phyloP scores from a whole-genome alignment of 2,329 filamentous ascomycete genomes.

The Beauveria sp. region DNA sequence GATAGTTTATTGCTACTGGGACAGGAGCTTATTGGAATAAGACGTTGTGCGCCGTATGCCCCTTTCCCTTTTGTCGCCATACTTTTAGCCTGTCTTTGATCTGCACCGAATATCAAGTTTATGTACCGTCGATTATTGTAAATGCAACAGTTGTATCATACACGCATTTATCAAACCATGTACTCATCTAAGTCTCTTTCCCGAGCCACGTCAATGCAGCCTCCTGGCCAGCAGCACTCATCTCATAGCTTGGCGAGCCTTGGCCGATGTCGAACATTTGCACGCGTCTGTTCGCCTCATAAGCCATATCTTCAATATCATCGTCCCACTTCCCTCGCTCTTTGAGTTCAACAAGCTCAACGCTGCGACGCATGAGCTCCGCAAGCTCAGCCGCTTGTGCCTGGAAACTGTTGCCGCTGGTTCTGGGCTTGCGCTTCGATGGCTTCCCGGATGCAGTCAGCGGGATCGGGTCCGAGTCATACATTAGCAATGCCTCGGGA shows the following conservation, averaged over 20 bases:
- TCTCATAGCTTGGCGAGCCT: slow-evolving; percentile 19
- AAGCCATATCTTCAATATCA: slow-evolving; percentile 25
- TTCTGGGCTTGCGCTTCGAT: slow-evolving; percentile 12
- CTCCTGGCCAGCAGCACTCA: slow-evolving; percentile 21
- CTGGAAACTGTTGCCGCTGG: slow-evolving; percentile 34
- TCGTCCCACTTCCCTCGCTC: slow-evolving; percentile 35
- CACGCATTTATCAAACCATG: background rate
- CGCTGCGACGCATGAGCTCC: slow-evolving; percentile 40
- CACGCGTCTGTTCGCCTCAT: slow-evolving; percentile 31
- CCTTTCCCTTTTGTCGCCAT: too few relatives aligned
- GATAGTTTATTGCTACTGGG: too few relatives aligned
- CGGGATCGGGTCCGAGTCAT: slow-evolving; percentile 27
- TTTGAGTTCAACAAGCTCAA: slow-evolving; percentile 38
- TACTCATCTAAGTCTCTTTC: slow-evolving; percentile 8
- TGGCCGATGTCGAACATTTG: slow-evolving; percentile 29
- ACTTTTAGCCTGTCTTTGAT: too few relatives aligned
- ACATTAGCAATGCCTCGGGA: slow-evolving; percentile 41
- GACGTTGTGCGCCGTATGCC: too few relatives aligned
- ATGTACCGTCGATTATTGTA: background rate
- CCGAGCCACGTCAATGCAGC: slow-evolving; percentile 25
- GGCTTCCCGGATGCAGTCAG: slow-evolving; percentile 15
- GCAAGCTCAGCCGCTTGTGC: slow-evolving; percentile 41
- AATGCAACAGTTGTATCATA: too few relatives aligned
- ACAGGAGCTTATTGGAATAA: too few relatives aligned
- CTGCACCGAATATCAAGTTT: too few relatives aligned